phyloP scores from a whole-genome alignment of 2,329 filamentous ascomycete genomes.

The Erysiphe pisi region DNA sequence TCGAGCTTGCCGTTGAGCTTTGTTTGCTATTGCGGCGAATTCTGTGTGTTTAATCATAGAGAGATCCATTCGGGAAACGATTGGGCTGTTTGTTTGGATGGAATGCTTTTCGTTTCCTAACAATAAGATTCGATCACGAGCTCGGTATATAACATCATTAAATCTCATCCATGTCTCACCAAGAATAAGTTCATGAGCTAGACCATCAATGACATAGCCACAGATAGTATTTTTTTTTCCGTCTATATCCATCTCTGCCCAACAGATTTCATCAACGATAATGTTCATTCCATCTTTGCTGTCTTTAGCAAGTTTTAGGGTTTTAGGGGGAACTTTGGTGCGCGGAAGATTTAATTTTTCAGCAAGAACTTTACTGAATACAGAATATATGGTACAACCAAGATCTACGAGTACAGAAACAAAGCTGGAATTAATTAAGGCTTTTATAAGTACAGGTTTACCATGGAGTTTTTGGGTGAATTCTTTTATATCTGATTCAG shows the following conservation, averaged over 20 bases:
- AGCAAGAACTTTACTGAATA: background rate
- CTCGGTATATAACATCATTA: conserved; percentile 2
- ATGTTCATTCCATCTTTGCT: background rate
- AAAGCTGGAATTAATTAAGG: background rate
- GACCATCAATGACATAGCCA: conserved; percentile 11
- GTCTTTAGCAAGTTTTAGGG: background rate
- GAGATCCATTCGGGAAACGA: background rate
- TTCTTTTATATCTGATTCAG: background rate
- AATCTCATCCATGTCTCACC: conserved; percentile 20
- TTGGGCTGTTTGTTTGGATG: conserved; percentile 9
- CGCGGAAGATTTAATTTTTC: background rate
- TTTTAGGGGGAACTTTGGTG: background rate
- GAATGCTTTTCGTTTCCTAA: conserved; percentile 1
- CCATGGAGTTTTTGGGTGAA: background rate
- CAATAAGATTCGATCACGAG: background rate
- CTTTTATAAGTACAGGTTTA: background rate
- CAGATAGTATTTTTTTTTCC: background rate
- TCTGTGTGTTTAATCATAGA: conserved; percentile 18
- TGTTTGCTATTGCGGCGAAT: background rate
- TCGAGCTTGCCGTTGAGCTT: too few species aligned
- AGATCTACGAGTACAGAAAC: too few species aligned
- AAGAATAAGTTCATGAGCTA: conserved; percentile 23
- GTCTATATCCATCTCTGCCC: conserved; percentile 18
- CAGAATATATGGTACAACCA: background rate
- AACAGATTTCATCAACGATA: conserved; percentile 22